phyloP scores from a whole-genome alignment of 129 eudicot species.

The Escallonia rubra region DNA sequence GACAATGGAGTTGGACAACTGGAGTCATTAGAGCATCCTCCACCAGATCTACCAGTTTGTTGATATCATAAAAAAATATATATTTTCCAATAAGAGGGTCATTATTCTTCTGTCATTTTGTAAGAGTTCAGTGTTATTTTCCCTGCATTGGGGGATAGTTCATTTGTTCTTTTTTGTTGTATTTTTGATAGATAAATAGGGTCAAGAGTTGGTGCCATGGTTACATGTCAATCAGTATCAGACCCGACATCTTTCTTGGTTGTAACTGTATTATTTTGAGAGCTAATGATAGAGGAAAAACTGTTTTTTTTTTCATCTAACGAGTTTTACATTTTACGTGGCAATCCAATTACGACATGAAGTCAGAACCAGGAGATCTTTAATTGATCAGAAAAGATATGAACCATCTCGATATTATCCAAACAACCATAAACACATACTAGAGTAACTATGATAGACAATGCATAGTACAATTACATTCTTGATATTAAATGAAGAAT shows the following conservation, averaged over 20 bases:
- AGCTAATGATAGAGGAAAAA: not conserved
- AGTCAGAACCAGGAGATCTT: no score
- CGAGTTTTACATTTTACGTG: no score
- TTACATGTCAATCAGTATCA: not conserved
- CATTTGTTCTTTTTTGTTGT: constrained; percentile 14
- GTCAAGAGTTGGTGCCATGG: constrained; percentile 13
- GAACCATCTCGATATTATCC: not conserved
- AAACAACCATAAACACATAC: not conserved
- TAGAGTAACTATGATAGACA: not conserved
- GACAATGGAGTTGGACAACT: constrained; percentile 66
- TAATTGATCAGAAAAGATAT: not conserved
- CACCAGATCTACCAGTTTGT: constrained; percentile 72
- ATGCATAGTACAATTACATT: not conserved
- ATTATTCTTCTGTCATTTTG: not conserved
- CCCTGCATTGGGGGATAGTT: constrained; percentile 39
- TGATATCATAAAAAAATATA: constrained; percentile 20
- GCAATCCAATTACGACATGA: no score
- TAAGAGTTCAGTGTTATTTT: constrained; percentile 26
- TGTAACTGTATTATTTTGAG: constrained; percentile 12
- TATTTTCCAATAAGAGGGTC: constrained; percentile 21
- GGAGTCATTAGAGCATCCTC: constrained; percentile 58
- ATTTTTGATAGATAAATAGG: constrained; percentile 14
- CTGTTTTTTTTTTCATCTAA: not conserved
- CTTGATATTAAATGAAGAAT: no score
- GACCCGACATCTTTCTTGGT: constrained; percentile 4